phyloP scores from a whole-genome alignment of 169 alveolate species.

The Cryptosporidium viatorum region DNA sequence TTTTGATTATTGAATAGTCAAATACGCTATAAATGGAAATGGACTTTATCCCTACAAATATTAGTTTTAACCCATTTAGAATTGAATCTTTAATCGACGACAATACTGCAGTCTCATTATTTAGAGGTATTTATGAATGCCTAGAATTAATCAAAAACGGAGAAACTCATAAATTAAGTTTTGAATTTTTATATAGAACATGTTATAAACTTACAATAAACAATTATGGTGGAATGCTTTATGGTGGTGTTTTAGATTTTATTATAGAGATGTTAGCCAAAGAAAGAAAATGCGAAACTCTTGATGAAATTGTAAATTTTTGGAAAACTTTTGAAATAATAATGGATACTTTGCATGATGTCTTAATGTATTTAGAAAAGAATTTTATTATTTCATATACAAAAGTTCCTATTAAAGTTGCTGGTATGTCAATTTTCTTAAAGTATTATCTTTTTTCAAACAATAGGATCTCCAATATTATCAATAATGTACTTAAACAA shows the following conservation, averaged over 20 bases:
- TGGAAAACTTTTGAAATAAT: constrained; percentile 48
- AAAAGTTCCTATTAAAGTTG: constrained; percentile 33
- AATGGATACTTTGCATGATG: constrained; percentile 35
- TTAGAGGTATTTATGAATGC: constrained; percentile 26
- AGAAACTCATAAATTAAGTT: constrained; percentile 60
- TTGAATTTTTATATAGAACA: constrained; percentile 69
- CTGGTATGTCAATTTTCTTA: constrained; percentile 45
- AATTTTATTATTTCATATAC: constrained; percentile 52
- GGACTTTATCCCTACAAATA: neutral
- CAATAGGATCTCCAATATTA: neutral
- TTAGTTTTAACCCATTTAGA: constrained; percentile 18
- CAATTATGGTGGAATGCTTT: constrained; percentile 71
- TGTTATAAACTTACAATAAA: constrained; percentile 67
- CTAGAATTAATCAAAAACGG: constrained; percentile 26
- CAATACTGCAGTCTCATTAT: constrained; percentile 31
- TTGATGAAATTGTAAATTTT: constrained; percentile 8
- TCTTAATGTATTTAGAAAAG: constrained; percentile 59
- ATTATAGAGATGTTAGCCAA: constrained; percentile 7
- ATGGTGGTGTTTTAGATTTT: constrained; percentile 47
- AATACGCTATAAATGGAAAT: neutral
- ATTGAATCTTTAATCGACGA: constrained; percentile 66
- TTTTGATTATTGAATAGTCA: neutral
- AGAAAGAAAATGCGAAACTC: neutral
- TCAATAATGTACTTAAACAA: neutral
- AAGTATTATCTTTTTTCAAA: constrained; percentile 30